These are phyloP conservation scores for Ustilago sp. DNA, from an alignment of 1,284 basidiomycete species.

Conservation along the genomic window DNA sequence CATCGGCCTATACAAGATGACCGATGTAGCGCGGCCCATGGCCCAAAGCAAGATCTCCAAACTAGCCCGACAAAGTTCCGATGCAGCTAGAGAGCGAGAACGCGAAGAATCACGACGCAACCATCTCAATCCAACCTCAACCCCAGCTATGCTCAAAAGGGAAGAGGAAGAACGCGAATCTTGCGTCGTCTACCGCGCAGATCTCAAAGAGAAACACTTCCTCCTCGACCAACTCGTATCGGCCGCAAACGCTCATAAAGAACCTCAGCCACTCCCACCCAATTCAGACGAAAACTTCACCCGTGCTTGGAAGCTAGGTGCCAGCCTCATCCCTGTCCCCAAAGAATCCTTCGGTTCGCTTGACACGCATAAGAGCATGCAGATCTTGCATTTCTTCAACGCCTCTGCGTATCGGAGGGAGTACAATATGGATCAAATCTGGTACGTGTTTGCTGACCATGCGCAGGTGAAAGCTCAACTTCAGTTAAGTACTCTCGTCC, in stretches of 20 bases:
- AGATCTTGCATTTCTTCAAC: constrained; percentile 86
- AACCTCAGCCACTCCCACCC: constrained; percentile 73
- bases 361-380: constrained; percentile 82
- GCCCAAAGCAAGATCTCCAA: constrained; percentile 72
- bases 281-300: constrained; percentile 79
- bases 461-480: constrained; percentile 80
- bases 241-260: constrained; percentile 63
- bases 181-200: constrained; percentile 30
- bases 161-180: constrained; percentile 16
- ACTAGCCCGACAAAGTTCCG: constrained; percentile 46
- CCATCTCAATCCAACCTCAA: constrained; percentile 34
- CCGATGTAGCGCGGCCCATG: constrained; percentile 79
- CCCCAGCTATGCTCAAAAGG: constrained; percentile 16
- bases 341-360: constrained; percentile 79
- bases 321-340: constrained; percentile 81
- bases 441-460: constrained; percentile 85
- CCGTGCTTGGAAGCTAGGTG: constrained; percentile 90
- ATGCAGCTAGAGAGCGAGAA: constrained; percentile 27
- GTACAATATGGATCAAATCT: constrained; percentile 84
- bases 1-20: constrained; percentile 85
- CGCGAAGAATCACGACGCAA: constrained; percentile 22
- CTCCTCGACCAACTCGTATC: constrained; percentile 56
- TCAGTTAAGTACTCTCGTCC: constrained; percentile 84
- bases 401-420: constrained; percentile 72
- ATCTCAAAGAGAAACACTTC: constrained; percentile 44